Evolutionary conservation across 208 protist species (phyloP).

Genomic region (Trypanosoma rangeli): DNA sequence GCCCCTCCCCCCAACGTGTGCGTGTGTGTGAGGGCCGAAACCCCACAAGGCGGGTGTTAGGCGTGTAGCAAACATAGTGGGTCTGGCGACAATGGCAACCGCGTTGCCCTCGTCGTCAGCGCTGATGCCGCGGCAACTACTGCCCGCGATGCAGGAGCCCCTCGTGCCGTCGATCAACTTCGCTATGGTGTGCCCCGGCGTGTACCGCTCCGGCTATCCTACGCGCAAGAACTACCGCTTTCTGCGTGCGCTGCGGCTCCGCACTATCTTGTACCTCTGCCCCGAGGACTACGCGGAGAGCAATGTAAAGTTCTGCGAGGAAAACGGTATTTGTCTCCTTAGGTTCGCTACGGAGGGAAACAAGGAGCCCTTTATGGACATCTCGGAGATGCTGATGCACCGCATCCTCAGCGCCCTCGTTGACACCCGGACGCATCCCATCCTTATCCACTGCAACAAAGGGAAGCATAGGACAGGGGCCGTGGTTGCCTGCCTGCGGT

Average conservation of each 20-base stretch:
- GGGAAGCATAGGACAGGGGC: slow-evolving; percentile 96
- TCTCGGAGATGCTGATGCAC: slow-evolving; percentile 92
- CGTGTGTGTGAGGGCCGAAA: background rate
- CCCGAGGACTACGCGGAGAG: slow-evolving; percentile 93
- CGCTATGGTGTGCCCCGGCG: slow-evolving; percentile 95
- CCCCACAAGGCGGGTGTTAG: background rate
- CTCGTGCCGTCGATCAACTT: slow-evolving; percentile 93
- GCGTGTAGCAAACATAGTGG: background rate
- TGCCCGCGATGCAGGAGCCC: slow-evolving; percentile 38
- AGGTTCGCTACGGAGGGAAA: slow-evolving; percentile 96
- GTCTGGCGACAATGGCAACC: background rate
- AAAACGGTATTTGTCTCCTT: slow-evolving; percentile 72
- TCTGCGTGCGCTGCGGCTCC: slow-evolving; percentile 92
- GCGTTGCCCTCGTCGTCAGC: slow-evolving; percentile 17
- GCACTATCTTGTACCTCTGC: slow-evolving; percentile 94
- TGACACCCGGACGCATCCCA: slow-evolving; percentile 94
- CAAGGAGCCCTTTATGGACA: slow-evolving; percentile 98
- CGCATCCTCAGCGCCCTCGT: slow-evolving; percentile 75
- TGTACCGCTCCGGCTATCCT: slow-evolving; percentile 96
- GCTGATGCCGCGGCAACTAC: background rate
- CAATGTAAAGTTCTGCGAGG: slow-evolving; percentile 94
- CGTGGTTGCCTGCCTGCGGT: slow-evolving; percentile 91
- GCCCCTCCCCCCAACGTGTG: too few species aligned
- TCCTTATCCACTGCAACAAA: slow-evolving; percentile 98
- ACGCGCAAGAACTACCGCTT: slow-evolving; percentile 97